These are phyloP conservation scores for Posidonia oceanica DNA, from an alignment of 116 monocot genomes.

Conservation along the genomic window DNA sequence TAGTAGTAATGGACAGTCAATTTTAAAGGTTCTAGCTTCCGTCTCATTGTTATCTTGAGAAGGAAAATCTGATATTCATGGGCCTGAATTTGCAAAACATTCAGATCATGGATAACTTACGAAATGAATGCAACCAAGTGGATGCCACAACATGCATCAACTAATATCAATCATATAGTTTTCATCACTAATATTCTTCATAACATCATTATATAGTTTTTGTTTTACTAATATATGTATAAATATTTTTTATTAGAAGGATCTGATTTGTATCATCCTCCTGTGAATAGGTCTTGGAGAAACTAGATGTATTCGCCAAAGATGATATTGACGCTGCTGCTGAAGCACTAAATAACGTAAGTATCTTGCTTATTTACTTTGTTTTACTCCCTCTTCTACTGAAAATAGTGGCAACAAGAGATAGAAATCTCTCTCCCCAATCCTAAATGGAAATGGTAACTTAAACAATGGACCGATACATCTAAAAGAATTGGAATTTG, in stretches of 20 bases:
- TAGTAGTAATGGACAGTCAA: background rate
- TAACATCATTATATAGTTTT: background rate
- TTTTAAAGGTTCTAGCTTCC: no score
- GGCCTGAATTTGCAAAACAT: no score
- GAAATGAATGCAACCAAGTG: no score
- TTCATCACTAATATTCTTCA: no score
- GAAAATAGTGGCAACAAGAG: background rate
- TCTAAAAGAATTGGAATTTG: background rate
- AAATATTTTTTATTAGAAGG: background rate
- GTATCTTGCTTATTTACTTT: constrained; percentile 6
- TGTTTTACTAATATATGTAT: background rate
- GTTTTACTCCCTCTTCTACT: background rate
- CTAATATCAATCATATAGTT: no score
- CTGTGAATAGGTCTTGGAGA: constrained; percentile 53
- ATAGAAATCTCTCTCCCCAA: background rate
- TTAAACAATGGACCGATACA: background rate
- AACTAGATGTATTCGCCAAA: constrained; percentile 55
- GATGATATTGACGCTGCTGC: constrained; percentile 67
- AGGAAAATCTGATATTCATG: no score
- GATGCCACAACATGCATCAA: no score
- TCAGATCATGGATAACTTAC: no score
- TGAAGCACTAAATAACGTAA: constrained; percentile 79
- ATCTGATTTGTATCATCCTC: background rate
- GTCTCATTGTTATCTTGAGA: no score
- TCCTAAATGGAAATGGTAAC: background rate